Evolutionary conservation across 1,284 basidiomycete species (phyloP).

Genomic region (Entoloma clypeatum): DNA sequence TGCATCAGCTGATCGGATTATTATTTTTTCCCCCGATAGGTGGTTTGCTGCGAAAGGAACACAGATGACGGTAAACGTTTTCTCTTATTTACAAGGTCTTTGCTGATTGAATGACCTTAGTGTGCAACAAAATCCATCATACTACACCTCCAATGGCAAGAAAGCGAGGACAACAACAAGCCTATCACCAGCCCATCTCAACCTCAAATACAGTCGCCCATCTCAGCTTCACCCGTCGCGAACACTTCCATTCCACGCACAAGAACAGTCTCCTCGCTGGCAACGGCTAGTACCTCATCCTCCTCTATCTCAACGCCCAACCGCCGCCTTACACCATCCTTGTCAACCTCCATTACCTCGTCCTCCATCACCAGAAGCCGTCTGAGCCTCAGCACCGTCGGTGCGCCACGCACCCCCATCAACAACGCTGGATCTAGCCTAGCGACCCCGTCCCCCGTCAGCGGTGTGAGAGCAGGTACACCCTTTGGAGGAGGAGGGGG

Average conservation of each 20-base stretch:
- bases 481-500: too few relatives aligned
- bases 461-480: too few relatives aligned
- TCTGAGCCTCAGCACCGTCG: conserved; percentile 16
- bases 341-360: conserved; percentile 22
- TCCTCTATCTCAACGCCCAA: conserved; percentile 36
- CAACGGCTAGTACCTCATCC: conserved; percentile 44
- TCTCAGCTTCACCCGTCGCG: conserved; percentile 17
- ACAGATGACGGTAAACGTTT: conserved; percentile 73
- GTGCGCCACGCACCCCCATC: conserved; percentile 5
- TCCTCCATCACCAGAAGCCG: conserved; percentile 28
- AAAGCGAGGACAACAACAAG: conserved; percentile 46
- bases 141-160: conserved; percentile 84
- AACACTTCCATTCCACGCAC: conserved; percentile 26
- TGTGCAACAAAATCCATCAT: conserved; percentile 88
- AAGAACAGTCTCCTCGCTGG: conserved; percentile 42
- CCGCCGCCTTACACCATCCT: conserved; percentile 43
- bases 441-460: conserved; percentile 44
- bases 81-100: not conserved
- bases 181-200: conserved; percentile 18
- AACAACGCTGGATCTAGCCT: too few relatives aligned
- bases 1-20: conserved; percentile 8
- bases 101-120: conserved; percentile 34
- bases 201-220: conserved; percentile 17
- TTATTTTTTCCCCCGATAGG: conserved; percentile 27
- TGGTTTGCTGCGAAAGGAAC: conserved; percentile 91